phyloP scores from a whole-genome alignment of 768 basidiomycete species.

The Phlebiopsis flavidoalba region DNA sequence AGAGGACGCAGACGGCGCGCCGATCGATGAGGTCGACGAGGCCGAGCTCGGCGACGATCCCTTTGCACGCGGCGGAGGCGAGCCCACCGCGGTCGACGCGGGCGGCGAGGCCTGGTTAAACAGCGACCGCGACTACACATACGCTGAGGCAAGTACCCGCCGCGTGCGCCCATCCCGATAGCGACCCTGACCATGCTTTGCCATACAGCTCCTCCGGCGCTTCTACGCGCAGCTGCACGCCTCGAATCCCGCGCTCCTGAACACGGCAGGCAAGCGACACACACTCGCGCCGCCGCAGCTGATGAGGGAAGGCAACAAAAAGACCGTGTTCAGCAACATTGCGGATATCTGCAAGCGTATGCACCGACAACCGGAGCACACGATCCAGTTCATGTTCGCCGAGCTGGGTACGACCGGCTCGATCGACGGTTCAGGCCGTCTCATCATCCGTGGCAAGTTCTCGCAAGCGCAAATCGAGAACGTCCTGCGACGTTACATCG shows the following conservation, averaged over 20 bases:
- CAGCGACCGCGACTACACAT: constrained; percentile 94
- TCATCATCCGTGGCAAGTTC: constrained; percentile 97
- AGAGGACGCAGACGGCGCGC: constrained; percentile 56
- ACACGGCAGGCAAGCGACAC: constrained; percentile 86
- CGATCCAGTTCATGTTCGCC: constrained; percentile 94
- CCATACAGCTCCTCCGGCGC: constrained; percentile 75
- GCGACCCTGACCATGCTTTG: not conserved
- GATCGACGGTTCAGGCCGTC: constrained; percentile 84
- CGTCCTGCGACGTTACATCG: constrained; percentile 92
- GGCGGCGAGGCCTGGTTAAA: constrained; percentile 87
- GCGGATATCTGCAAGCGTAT: constrained; percentile 97
- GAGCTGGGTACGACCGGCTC: constrained; percentile 98
- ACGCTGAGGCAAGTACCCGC: constrained; percentile 64
- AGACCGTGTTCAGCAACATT: constrained; percentile 94
- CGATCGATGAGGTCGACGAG: constrained; percentile 68
- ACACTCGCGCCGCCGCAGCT: constrained; percentile 96
- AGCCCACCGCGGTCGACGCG: constrained; percentile 52
- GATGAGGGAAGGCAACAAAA: constrained; percentile 94
- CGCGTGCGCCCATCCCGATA: not conserved
- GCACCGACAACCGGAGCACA: constrained; percentile 97
- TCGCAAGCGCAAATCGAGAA: constrained; percentile 99
- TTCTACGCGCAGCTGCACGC: constrained; percentile 90
- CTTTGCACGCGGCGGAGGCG: constrained; percentile 44
- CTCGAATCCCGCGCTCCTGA: constrained; percentile 87
- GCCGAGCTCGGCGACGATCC: constrained; percentile 87